Base-by-base conservation (phyloP, 2,329 filamentous ascomycete genomes). In the Fusarium sarcochroum region DNA sequence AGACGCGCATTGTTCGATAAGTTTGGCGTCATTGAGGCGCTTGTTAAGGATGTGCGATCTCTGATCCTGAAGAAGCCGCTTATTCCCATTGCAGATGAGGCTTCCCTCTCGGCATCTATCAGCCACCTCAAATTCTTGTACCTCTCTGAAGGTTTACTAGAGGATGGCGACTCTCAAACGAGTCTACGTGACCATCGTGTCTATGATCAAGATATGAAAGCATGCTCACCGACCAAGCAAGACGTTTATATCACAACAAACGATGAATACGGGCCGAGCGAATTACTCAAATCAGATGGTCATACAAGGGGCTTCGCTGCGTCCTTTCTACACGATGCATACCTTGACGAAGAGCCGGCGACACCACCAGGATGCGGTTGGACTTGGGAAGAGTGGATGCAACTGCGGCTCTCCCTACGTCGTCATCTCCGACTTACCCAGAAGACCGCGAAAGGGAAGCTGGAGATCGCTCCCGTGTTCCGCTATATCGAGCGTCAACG, bases 371-470 rank as follows among this genome's bases (percentile, higher is more conserved):
- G 53, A 0, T 42, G 30, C 21, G n/a, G 6, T 8, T 41, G 53
- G 34, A 21, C 48, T 3, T 74, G 72, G 70, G 20, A 38, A 3
- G 35, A 58, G 6, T 74, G 71, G 72, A n/a, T 74, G 17, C 34
- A 63, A 21, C 1, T 30, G 1, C 50, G 59, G 7, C 30, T 68
- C 4, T 35, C n/a, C 14, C 7, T 74, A 4, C 51, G 55, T 6
- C 53, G 54, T 4, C 27, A 61, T 20, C 27, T 72, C 1, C 27
- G 23, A 15, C 50, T 72, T 3, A 38, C 38, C 3, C 23, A 37
- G 6, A 38, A 14, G 8, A 9, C 14, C 1, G 1, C 37, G 0
- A 27, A 45, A 6, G 25, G 25, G 1, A 47, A 44, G 5, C 9
- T 51, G 3, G n/a, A 45, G 1, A 23, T 73, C 4, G 66, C 66